Evolutionary conservation across 2,329 filamentous ascomycete species (phyloP), one percentile per base, ranked within the genome.

Genomic region (Alternaria sp.): DNA sequence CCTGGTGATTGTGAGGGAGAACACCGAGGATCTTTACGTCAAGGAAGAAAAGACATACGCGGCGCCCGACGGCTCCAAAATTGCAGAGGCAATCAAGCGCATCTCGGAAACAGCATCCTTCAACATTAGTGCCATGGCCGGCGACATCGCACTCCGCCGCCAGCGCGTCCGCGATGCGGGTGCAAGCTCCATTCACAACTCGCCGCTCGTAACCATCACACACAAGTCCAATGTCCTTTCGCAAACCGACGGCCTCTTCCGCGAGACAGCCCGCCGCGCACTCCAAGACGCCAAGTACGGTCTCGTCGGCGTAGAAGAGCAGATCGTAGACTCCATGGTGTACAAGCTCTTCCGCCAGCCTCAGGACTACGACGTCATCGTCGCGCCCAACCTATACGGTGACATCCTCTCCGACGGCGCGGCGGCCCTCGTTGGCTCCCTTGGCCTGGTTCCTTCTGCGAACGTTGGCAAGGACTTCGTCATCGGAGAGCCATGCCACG

Each of bases 301-400:
- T 62, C 56, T 64, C 14, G 83, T 96, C 54, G 81, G 82, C 42
- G 85, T 97, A 55, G 95, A 98, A 81, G 95, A 98, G 85, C 95
- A 99, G 84, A 99, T 99, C 71, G 94, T 99, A 65, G 95, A 99
- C 82, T 94, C 91, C 63, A 99, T 99, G 95, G 93, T 98, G 59
- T 98, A 98, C 88, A 98, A 98, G 85, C 91, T 99, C 58, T 98
- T 98, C 89, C 92, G 94, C 64, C 93, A 98, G 81, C 95, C 95
- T 43, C 87, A 90, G 75, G 91, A 90, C 75, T 99, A 98, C 88
- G 95, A 99, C 79, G 94, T 98, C 68, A 96, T 99, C 71, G 95
- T 99, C 47, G 95, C 94, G 8, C 95, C 94, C 53, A 98, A 98
- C 83, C 87, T 99, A 63, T 98, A 99, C 82, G 95, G 95, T 69